Conservation (phyloP, 331 rosid genomes). For the Saraca asoca region DNA sequence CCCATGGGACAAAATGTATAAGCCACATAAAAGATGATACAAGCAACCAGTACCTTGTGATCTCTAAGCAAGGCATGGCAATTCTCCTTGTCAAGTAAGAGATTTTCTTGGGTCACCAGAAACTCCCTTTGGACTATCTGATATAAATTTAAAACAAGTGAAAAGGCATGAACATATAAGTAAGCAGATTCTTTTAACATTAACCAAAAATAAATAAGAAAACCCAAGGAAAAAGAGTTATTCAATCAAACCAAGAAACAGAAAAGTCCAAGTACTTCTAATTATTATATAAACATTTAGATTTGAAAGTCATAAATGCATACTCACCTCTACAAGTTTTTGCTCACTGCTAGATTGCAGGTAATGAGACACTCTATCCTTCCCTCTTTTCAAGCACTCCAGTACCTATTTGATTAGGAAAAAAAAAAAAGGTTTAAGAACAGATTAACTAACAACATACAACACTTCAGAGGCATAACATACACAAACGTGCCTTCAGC, state of each 20-base stretch:
- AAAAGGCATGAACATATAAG: background rate
- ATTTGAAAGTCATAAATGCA: background rate
- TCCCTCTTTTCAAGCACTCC: constrained; percentile 76
- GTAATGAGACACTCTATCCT: constrained; percentile 70
- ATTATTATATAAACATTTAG: background rate
- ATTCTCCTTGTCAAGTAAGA: constrained; percentile 72
- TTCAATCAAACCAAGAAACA: background rate
- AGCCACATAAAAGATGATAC: background rate
- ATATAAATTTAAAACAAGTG: constrained; percentile 12
- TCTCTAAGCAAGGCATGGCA: constrained; percentile 72
- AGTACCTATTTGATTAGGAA: constrained; percentile 53
- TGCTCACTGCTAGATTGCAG: constrained; percentile 69
- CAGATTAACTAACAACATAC: background rate
- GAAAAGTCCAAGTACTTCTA: background rate
- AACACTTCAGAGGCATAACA: background rate
- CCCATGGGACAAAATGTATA: no score
- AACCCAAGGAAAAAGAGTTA: background rate
- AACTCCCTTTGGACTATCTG: constrained; percentile 76
- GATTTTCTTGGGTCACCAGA: constrained; percentile 59
- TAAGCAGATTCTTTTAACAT: background rate
- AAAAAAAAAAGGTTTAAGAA: constrained; percentile 10
- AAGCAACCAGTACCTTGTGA: constrained; percentile 57
- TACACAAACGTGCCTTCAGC: constrained; percentile 60
- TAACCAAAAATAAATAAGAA: background rate
- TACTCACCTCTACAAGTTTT: constrained; percentile 72